Percentiles rank a stretch among this genome's conserved stretches.
These are phyloP conservation scores for Mallotus repandus DNA, from an alignment of 441 rosid species.

Conservation along the genomic window DNA sequence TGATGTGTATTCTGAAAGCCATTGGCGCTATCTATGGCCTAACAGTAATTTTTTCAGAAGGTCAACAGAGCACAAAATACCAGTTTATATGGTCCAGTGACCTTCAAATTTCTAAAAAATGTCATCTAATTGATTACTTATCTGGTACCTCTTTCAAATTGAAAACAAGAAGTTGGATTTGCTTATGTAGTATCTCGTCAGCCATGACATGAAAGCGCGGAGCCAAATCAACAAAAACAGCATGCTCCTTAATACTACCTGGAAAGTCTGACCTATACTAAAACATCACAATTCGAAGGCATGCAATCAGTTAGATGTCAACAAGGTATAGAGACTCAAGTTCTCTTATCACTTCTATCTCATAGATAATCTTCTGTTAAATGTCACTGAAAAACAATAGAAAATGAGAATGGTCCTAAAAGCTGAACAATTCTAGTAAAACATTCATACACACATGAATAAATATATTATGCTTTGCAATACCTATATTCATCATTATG, in stretches of 20 bases:
- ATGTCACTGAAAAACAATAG: background rate
- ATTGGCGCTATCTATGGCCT: constrained; percentile 93
- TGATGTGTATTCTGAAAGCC: constrained; percentile 97
- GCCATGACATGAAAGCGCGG: constrained; percentile 84
- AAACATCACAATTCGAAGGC: constrained; percentile 22
- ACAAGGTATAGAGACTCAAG: background rate
- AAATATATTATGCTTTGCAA: background rate
- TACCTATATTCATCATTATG: background rate
- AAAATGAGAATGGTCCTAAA: background rate
- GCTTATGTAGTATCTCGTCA: constrained; percentile 78
- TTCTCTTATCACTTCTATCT: background rate
- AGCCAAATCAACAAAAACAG: constrained; percentile 86
- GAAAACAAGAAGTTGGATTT: constrained; percentile 68
- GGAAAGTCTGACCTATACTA: constrained; percentile 96
- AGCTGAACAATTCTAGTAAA: background rate
- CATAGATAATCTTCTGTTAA: background rate
- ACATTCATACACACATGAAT: background rate
- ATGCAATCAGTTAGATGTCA: constrained; percentile 5
- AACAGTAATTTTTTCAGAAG: constrained; percentile 21
- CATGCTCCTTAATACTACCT: constrained; percentile 70
- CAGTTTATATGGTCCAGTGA: background rate
- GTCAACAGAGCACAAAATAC: background rate
- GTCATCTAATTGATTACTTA: background rate
- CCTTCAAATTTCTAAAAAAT: constrained; percentile 9
- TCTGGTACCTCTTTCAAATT: constrained; percentile 71